Conservation (phyloP, 306 rosid genomes). For the Phaseolus lunatus region DNA sequence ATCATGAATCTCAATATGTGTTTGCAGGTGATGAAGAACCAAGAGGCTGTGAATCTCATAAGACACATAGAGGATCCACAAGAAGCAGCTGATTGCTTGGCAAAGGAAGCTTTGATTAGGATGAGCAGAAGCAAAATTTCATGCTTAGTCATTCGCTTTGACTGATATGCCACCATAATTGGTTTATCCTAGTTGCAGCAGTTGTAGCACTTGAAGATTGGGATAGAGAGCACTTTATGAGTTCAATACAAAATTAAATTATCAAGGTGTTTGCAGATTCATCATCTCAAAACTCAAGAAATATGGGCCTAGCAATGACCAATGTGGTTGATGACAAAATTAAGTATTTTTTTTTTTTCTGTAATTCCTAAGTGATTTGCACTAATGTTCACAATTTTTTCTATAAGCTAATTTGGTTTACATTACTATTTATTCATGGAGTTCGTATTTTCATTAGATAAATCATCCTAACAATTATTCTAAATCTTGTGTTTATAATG, state of each 20-base stretch:
- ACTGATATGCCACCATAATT: constrained; percentile 43
- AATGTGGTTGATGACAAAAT: not conserved
- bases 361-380: not conserved
- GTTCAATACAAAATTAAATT: not conserved
- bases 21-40: constrained; percentile 77
- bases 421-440: no score
- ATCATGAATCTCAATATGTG: constrained; percentile 11
- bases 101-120: constrained; percentile 79
- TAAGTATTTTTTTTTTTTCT: not conserved
- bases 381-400: not conserved
- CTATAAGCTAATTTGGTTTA: no score
- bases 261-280: constrained; percentile 15
- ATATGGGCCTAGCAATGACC: not conserved
- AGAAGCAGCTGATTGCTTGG: constrained; percentile 82
- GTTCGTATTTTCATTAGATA: no score
- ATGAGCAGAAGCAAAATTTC: constrained; percentile 75
- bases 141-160: constrained; percentile 87
- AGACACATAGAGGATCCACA: constrained; percentile 80
- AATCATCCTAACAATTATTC: no score
- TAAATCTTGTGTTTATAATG: no score
- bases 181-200: constrained; percentile 10
- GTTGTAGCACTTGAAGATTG: no score
- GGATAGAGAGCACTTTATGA: not conserved
- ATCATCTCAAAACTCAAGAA: constrained; percentile 10
- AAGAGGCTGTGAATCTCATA: constrained; percentile 89